Evolutionary conservation across 108 stramenopile species (phyloP).

Genomic region (Aureococcus anophagefferens): DNA sequence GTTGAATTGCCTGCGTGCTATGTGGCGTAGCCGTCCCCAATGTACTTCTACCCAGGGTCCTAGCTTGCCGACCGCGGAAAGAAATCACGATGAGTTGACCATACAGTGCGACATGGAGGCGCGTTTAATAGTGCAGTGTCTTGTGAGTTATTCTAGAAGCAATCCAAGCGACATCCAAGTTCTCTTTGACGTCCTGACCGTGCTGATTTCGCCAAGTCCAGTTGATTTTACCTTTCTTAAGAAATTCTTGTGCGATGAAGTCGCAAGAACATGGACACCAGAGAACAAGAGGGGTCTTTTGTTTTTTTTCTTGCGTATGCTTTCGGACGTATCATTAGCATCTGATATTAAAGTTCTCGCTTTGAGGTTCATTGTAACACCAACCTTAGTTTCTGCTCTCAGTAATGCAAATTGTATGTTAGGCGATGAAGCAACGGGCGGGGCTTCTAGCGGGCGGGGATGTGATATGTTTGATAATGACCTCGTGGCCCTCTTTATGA

Average conservation of each 20-base stretch:
- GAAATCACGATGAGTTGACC: too few species aligned
- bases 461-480: too few species aligned
- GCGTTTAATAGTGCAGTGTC: too few species aligned
- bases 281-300: neutral
- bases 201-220: conserved; percentile 59
- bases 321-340: neutral
- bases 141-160: conserved; percentile 31
- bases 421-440: neutral
- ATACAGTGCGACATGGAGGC: too few species aligned
- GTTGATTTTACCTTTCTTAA: conserved; percentile 60
- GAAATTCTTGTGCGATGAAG: conserved; percentile 35
- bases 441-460: neutral
- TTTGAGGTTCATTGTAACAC: neutral
- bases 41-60: too few species aligned
- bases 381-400: conserved; percentile 4
- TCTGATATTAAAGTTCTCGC: neutral
- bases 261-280: conserved; percentile 1
- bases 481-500: conserved; percentile 7
- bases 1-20: too few species aligned
- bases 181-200: conserved; percentile 67
- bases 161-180: conserved; percentile 60
- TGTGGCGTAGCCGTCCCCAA: too few species aligned
- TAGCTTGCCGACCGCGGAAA: too few species aligned
- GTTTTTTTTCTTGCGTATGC: neutral
- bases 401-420: neutral